Conservation (phyloP, 2,329 filamentous ascomycete species). For the Aspergillus sergii region DNA sequence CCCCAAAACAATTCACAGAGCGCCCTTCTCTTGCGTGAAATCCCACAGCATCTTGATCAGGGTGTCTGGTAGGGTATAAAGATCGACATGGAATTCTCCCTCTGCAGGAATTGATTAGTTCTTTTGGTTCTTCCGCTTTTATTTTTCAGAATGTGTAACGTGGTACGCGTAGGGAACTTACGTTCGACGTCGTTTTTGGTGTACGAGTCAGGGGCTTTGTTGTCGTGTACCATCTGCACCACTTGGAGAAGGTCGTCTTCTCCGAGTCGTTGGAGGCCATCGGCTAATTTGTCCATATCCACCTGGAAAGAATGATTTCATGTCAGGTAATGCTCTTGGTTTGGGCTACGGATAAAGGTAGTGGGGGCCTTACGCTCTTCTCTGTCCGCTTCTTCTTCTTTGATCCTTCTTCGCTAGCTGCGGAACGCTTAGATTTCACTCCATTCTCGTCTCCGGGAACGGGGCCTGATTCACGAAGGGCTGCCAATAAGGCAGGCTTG, state of each 20-base stretch:
- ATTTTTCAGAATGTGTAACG: neutral
- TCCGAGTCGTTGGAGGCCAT: slow-evolving; percentile 81
- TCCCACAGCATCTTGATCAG: slow-evolving; percentile 96
- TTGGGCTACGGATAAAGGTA: neutral
- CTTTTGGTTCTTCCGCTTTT: neutral
- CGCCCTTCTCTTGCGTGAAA: slow-evolving; percentile 60
- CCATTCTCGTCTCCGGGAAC: slow-evolving; percentile 74
- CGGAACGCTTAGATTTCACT: slow-evolving; percentile 63
- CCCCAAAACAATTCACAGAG: slow-evolving; percentile 27
- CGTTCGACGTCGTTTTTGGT: slow-evolving; percentile 96
- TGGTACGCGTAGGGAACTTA: slow-evolving; percentile 53
- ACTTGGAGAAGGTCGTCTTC: slow-evolving; percentile 94
- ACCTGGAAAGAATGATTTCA: slow-evolving; percentile 46
- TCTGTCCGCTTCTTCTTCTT: slow-evolving; percentile 77
- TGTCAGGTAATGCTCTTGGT: neutral
- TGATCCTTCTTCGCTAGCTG: slow-evolving; percentile 58
- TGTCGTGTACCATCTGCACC: slow-evolving; percentile 97
- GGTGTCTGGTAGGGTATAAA: slow-evolving; percentile 91
- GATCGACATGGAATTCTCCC: slow-evolving; percentile 96
- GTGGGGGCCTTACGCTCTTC: slow-evolving; percentile 53
- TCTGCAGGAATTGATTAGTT: slow-evolving; percentile 53
- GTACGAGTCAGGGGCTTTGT: slow-evolving; percentile 91
- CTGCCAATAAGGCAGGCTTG: slow-evolving; percentile 77
- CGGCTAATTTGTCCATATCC: slow-evolving; percentile 96
- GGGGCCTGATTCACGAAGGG: slow-evolving; percentile 80